A percentile compares a stretch with the other conserved stretches of the same genome.
Evolutionary conservation across 352 stramenopile species (phyloP).

Genomic region (Phytophthora tentaculata): DNA sequence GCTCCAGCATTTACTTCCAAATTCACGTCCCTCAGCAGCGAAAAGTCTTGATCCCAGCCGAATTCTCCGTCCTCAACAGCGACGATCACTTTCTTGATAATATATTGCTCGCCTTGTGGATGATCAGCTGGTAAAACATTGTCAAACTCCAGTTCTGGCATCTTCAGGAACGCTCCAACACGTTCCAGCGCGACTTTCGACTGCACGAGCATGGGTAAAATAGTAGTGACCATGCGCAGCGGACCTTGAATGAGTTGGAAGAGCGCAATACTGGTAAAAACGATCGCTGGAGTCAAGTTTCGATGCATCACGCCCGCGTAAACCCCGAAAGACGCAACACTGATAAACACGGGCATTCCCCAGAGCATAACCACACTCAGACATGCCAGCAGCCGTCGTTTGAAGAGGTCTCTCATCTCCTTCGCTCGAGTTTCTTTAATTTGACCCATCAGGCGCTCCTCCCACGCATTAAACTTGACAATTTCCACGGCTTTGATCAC

Average conservation of each 20-base stretch:
- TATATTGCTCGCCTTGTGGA: slow-evolving; percentile 21
- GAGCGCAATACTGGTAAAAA: slow-evolving; percentile 71
- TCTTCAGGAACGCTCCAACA: slow-evolving; percentile 74
- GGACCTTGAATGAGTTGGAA: slow-evolving; percentile 83
- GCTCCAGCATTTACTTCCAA: slow-evolving; percentile 75
- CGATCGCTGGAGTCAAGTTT: slow-evolving; percentile 80
- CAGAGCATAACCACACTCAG: slow-evolving; percentile 51
- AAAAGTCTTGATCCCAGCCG: slow-evolving; percentile 37
- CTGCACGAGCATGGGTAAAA: slow-evolving; percentile 82
- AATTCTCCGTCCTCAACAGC: slow-evolving; percentile 43
- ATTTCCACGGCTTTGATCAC: slow-evolving; percentile 84
- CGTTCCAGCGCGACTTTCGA: slow-evolving; percentile 79
- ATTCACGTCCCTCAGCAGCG: slow-evolving; percentile 64
- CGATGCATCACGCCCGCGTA: slow-evolving; percentile 67
- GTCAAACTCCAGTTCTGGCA: slow-evolving; percentile 46
- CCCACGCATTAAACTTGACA: slow-evolving; percentile 95
- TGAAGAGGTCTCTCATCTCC: slow-evolving; percentile 48
- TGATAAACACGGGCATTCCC: slow-evolving; percentile 58
- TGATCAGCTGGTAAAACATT: slow-evolving; percentile 30
- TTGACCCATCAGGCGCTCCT: slow-evolving; percentile 81
- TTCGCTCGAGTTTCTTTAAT: slow-evolving; percentile 36
- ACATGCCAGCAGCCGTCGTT: slow-evolving; percentile 32
- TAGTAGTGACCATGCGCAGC: slow-evolving; percentile 51
- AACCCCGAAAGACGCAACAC: slow-evolving; percentile 50
- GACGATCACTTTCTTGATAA: slow-evolving; percentile 36